Evolutionary conservation across 305 asterid species (phyloP), one percentile per base, ranked within the genome.

Genomic region (Petunia hybrid): DNA sequence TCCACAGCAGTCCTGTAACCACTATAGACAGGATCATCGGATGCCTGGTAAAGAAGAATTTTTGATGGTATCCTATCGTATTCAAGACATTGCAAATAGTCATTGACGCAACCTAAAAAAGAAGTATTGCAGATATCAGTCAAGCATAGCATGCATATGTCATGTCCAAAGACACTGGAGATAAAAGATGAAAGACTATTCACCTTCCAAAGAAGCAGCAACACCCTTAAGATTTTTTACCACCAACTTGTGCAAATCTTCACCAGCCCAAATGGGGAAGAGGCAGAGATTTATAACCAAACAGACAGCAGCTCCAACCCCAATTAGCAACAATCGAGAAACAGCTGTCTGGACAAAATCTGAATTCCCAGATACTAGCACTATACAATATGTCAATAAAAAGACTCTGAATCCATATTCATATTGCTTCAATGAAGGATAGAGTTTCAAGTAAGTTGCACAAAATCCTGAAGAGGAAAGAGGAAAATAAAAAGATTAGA

Each of bases 211-310:
- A 84, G 98, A 91, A 69, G 87, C 83, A 46, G 98, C 97, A 9
- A 94, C 96, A 31, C 93, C 94, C 82, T 80, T 89, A 82, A 94
- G 90, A 81, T 94, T 94, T 70, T 91, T 92, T 31, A 90, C 98
- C 1, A 95, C 95, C 78, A 95, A 84, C 81, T 95, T 95, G 84
- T 95, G 99, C 92, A 95, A 85, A 88, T 95, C 98, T 74, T 95
- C 99, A 51, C 99, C 99, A n/a, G 98, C 91, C 98, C 99, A 95
- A 83, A 95, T 95, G 81, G 99, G 99, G 41, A 84, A 95, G 77
- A 95, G 46, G 62, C 95, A 95, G 2, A 88, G 80, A 79, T 95
- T 95, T 60, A 95, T 76, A 38, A 92, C 12, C 89, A 95, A 87
- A 87, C 97, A 91, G 78, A 89, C 87, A 48, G 85, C 88, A 16